Percentiles rank a stretch among this genome's conserved stretches.
Evolutionary conservation across 1,139 yeast genomes (phyloP).

Genomic region (Maudiozyma humilis): DNA sequence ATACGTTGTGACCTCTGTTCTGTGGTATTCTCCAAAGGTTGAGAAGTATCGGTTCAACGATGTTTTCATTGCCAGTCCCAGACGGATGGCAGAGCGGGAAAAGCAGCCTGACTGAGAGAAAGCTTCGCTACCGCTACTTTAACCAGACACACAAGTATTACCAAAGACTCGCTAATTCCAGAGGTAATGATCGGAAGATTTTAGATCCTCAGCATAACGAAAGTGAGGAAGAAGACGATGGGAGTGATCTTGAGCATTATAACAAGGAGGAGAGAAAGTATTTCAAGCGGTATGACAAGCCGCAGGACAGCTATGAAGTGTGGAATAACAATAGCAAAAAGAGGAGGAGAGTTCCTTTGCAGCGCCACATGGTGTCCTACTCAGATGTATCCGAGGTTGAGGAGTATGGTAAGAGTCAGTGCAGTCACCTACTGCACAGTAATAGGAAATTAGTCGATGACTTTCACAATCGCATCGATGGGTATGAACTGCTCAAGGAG

Average conservation of each 20-base stretch:
- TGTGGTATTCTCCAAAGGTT: too few species aligned
- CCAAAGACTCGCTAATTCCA: conserved; percentile 6
- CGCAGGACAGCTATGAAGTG: conserved; percentile 26
- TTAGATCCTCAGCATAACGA: background rate
- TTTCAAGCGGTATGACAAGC: conserved; percentile 22
- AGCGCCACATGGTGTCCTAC: conserved; percentile 16
- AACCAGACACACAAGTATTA: conserved; percentile 18
- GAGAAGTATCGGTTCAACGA: too few species aligned
- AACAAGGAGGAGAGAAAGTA: conserved; percentile 21
- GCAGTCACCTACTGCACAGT: conserved; percentile 15
- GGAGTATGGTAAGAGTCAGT: conserved; percentile 13
- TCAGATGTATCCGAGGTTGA: conserved; percentile 15
- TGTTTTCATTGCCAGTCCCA: conserved; percentile 28
- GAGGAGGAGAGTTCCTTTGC: conserved; percentile 15
- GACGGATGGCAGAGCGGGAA: conserved; percentile 10
- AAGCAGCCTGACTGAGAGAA: conserved; percentile 18
- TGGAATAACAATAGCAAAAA: conserved; percentile 21
- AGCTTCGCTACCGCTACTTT: conserved; percentile 25
- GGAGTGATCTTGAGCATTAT: background rate
- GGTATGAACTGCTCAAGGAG: conserved; percentile 15
- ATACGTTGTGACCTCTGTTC: too few species aligned
- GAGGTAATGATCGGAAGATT: background rate
- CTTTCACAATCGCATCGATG: conserved; percentile 21
- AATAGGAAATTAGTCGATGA: conserved; percentile 17
- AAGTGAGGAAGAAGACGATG: conserved; percentile 4